Evolutionary conservation across 2,329 filamentous ascomycete genomes (phyloP), one percentile per base, ranked within the genome.

Genomic region (Xylogone sp.): DNA sequence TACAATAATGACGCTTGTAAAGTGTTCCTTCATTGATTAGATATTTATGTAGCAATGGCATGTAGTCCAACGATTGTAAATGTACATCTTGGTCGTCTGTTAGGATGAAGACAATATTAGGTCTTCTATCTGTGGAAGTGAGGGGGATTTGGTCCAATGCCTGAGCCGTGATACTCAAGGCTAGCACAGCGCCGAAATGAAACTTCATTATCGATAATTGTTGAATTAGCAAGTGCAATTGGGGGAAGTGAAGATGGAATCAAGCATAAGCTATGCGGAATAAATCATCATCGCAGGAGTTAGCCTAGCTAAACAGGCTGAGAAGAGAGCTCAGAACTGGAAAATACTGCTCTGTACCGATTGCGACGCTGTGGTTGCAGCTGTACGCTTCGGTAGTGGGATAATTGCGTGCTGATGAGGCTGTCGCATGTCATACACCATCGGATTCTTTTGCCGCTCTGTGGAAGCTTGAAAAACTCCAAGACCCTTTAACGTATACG

Each of bases 1-100:
- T 83, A 53, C 81, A 83, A 53, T 78, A 85, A 61, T 86, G 83
- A 43, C 75, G 75, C 48, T 71, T 71, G 57, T 77, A 85, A 9
- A 72, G 73, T 0, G 78, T 81, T 0, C 82, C 82, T 49, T 81
- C 65, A n/a, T 78, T 70, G 21, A 71, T 68, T 13, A 86, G 65
- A 53, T 82, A 74, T 57, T 80, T 76, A 53, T 78, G 69, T 2
- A 83, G 67, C 7, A 74, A 65, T 0, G 79, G 79, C 66, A 81
- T 78, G 58, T 84, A 84, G 16, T 77, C 71, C 2, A 84, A 57
- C 0, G 82, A 86, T 46, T 81, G 68, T 59, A 86, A 67, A 56
- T 82, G 77, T 3, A 82, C 63, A 61, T 87, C 83, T 62, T 86
- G 83, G 58, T 86, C 83, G 59, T 87, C 83, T 0, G 81, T 83